Evolutionary conservation across 352 stramenopile genomes (phyloP).

Genomic region (Phytophthora foliorum): DNA sequence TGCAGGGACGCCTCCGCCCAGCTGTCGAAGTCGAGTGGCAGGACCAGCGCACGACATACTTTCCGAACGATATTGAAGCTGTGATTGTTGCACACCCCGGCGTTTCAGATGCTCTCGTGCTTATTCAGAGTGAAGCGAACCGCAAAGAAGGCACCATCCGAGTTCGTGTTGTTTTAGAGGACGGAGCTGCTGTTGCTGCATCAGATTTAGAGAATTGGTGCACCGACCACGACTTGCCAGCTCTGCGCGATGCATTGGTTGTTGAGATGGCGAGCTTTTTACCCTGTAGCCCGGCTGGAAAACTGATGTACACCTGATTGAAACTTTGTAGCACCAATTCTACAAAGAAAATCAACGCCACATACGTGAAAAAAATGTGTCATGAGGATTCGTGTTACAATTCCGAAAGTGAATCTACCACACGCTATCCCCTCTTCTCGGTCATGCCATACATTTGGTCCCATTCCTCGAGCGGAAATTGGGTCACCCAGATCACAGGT

Average conservation of each 20-base stretch:
- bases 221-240: constrained; percentile 42
- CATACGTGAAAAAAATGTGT: not conserved
- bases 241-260: constrained; percentile 41
- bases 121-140: constrained; percentile 44
- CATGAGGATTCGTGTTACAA: not conserved
- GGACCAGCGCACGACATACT: constrained; percentile 34
- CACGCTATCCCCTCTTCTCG: no score
- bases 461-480: constrained; percentile 11
- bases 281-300: constrained; percentile 85
- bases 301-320: constrained; percentile 82
- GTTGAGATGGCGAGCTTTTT: constrained; percentile 74
- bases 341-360: not conserved
- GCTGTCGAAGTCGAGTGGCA: constrained; percentile 43
- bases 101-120: constrained; percentile 65
- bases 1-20: constrained; percentile 71
- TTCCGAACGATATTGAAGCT: constrained; percentile 53
- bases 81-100: constrained; percentile 45
- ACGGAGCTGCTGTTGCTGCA: constrained; percentile 27
- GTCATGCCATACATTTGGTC: not conserved
- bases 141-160: constrained; percentile 36
- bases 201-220: constrained; percentile 54
- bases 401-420: no score
- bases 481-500: not conserved
- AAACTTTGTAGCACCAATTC: not conserved
- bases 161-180: constrained; percentile 47